phyloP scores from a whole-genome alignment of 2,329 filamentous ascomycete species.

The Hypocreales sp. region DNA sequence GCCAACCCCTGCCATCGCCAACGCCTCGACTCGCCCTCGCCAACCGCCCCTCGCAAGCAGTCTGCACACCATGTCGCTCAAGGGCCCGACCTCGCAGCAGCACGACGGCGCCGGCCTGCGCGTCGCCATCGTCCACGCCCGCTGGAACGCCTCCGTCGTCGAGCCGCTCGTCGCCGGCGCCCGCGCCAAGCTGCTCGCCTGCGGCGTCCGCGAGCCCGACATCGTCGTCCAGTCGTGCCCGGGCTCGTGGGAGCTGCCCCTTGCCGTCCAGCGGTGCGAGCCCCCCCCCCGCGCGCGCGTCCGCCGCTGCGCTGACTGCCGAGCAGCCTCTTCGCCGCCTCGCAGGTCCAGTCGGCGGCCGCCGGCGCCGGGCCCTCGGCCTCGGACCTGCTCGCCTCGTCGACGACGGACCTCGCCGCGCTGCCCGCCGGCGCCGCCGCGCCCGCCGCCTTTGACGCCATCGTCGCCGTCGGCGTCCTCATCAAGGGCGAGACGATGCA shows the following conservation, averaged over 20 bases:
- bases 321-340: slow-evolving; percentile 63
- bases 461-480: slow-evolving; percentile 88
- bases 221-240: slow-evolving; percentile 84
- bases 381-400: slow-evolving; percentile 59
- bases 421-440: slow-evolving; percentile 21
- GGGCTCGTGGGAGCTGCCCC: slow-evolving; percentile 87
- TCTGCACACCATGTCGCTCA: slow-evolving; percentile 30
- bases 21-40: neutral
- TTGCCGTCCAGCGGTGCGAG: slow-evolving; percentile 69
- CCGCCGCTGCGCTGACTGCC: too few species aligned
- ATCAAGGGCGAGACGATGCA: slow-evolving; percentile 99
- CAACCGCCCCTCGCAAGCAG: neutral
- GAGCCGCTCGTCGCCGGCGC: slow-evolving; percentile 69
- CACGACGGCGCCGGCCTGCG: slow-evolving; percentile 61
- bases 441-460: slow-evolving; percentile 69
- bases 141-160: slow-evolving; percentile 88
- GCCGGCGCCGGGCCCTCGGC: slow-evolving; percentile 47
- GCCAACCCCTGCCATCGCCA: neutral
- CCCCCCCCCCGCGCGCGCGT: neutral
- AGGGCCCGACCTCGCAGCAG: slow-evolving; percentile 39
- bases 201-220: slow-evolving; percentile 75
- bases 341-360: slow-evolving; percentile 64
- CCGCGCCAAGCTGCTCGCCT: slow-evolving; percentile 58
- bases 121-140: slow-evolving; percentile 87
- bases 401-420: slow-evolving; percentile 50